Conservation (phyloP, 306 rosid species). For the Fagus crenata region DNA sequence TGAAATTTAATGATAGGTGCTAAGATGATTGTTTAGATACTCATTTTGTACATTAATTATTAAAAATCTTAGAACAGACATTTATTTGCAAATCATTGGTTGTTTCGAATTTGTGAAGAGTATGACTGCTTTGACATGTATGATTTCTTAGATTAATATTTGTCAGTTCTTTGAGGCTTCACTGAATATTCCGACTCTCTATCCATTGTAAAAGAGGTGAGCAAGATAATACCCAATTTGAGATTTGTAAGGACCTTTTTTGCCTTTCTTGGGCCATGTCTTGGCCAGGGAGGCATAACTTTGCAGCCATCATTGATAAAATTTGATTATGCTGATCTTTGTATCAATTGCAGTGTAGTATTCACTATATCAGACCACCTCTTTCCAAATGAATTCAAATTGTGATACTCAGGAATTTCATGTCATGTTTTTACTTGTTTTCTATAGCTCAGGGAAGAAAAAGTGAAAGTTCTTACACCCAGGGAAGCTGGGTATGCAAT, state of each 20-base stretch:
- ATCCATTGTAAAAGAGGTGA: neutral
- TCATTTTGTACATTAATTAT: neutral
- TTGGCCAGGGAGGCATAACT: neutral
- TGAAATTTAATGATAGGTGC: neutral
- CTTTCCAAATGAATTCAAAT: neutral
- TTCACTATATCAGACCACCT: neutral
- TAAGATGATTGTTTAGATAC: neutral
- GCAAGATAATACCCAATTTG: neutral
- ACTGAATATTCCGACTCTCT: neutral
- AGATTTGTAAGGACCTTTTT: neutral
- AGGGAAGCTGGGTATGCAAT: constrained; percentile 93
- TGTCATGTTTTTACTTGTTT: constrained; percentile 19
- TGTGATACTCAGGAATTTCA: constrained; percentile 1
- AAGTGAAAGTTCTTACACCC: constrained; percentile 74
- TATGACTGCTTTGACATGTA: neutral
- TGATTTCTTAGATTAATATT: neutral
- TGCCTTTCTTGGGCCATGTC: neutral
- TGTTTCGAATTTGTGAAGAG: neutral
- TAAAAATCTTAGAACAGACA: neutral
- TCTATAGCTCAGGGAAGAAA: constrained; percentile 74
- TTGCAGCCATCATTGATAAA: neutral
- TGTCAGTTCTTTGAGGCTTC: neutral
- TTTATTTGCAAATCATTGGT: neutral
- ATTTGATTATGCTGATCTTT: neutral
- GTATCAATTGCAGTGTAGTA: neutral